A percentile compares a stretch with the other conserved stretches of the same genome.
phyloP scores from a whole-genome alignment of 345 rosid species.

The Ailanthus altissimus region DNA sequence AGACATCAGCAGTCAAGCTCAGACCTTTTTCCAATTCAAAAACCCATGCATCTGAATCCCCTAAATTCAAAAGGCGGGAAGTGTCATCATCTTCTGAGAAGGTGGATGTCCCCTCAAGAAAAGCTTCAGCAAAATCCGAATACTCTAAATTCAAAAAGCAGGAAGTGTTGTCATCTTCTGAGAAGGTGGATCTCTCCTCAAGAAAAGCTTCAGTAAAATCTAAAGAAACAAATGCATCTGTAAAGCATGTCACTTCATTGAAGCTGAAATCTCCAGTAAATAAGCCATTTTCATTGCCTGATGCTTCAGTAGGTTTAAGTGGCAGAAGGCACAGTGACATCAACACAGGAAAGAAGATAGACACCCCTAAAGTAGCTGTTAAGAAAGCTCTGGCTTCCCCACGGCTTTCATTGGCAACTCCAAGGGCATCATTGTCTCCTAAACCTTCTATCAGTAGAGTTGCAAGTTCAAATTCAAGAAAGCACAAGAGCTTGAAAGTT shows the following conservation, averaged over 20 bases:
- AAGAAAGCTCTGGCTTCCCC: conserved; percentile 28
- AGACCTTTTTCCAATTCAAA: conserved; percentile 28
- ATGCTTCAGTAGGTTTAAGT: conserved; percentile 31
- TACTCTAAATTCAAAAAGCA: conserved; percentile 14
- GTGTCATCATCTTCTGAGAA: conserved; percentile 30
- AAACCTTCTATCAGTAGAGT: conserved; percentile 31
- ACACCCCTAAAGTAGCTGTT: conserved; percentile 28
- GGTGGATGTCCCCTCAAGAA: conserved; percentile 26
- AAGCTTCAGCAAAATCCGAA: conserved; percentile 35
- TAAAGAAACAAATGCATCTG: conserved; percentile 36
- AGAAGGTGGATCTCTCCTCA: conserved; percentile 24
- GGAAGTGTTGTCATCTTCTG: conserved; percentile 33
- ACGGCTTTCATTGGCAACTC: conserved; percentile 27
- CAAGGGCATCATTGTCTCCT: conserved; percentile 35
- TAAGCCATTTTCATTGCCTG: conserved; percentile 26
- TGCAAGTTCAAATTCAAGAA: conserved; percentile 39
- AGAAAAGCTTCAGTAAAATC: conserved; percentile 33
- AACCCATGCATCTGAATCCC: conserved; percentile 19
- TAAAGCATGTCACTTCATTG: conserved; percentile 32
- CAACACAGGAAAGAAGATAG: conserved; percentile 32
- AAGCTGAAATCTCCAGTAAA: conserved; percentile 34
- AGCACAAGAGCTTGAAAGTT: conserved; percentile 35
- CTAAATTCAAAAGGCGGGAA: conserved; percentile 27
- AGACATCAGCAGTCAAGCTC: conserved; percentile 22
- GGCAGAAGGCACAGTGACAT: conserved; percentile 31